Evolutionary conservation across 805 yeast genomes (phyloP).

Genomic region (Candida multigemmis): DNA sequence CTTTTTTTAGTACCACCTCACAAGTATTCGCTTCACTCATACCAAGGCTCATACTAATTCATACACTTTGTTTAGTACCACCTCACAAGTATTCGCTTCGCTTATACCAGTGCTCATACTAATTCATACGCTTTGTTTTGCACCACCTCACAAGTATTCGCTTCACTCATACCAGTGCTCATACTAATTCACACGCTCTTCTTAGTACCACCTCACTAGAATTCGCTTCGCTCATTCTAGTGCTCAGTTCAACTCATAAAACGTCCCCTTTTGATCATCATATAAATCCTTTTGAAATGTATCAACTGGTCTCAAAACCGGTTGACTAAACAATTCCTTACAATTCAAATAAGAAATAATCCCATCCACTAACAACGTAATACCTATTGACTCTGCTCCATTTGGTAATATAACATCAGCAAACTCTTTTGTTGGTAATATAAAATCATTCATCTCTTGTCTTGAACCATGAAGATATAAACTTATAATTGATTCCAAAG

Average conservation of each 20-base stretch:
- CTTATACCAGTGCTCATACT: too few species aligned
- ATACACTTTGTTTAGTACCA: too few species aligned
- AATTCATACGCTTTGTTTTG: too few species aligned
- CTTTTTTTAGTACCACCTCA: too few species aligned
- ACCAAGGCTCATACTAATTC: too few species aligned
- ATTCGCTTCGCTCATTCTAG: too few species aligned
- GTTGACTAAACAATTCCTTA: conserved; percentile 5
- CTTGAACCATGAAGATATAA: conserved; percentile 49
- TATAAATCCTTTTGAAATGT: conserved; percentile 21
- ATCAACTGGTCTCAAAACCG: conserved; percentile 17
- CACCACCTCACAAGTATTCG: too few species aligned
- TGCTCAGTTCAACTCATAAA: conserved; percentile 33
- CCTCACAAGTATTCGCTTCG: too few species aligned
- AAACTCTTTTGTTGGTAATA: conserved; percentile 57
- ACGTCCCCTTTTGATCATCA: conserved; percentile 32
- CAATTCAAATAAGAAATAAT: conserved; percentile 29
- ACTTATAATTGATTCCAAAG: conserved; percentile 29
- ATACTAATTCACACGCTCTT: too few species aligned
- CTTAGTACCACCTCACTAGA: too few species aligned
- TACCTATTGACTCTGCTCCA: conserved; percentile 54
- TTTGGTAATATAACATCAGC: conserved; percentile 72
- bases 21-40: too few species aligned
- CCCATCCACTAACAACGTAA: conserved; percentile 57
- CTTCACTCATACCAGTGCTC: too few species aligned
- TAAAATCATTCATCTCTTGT: conserved; percentile 58